phyloP scores from a whole-genome alignment of 164 flowering plant species.

The Pachysandra terminalis region DNA sequence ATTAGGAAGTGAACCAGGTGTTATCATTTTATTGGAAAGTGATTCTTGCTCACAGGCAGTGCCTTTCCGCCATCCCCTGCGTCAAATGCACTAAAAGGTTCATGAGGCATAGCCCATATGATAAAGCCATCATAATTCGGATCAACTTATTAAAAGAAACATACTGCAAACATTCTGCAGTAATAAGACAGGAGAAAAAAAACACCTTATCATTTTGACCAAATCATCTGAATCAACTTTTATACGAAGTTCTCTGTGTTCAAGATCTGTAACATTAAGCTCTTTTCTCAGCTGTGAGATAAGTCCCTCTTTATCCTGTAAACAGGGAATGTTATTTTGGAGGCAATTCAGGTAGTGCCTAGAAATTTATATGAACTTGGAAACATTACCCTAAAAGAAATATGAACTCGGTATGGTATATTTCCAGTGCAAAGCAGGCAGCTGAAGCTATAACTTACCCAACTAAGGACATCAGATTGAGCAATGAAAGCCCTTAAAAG shows the following conservation, averaged over 20 bases:
- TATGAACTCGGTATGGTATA: neutral
- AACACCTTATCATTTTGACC: slow-evolving; percentile 34
- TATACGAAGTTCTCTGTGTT: slow-evolving; percentile 33
- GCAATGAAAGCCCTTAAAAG: slow-evolving; percentile 42
- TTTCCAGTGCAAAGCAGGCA: neutral
- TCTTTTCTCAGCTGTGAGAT: slow-evolving; percentile 35
- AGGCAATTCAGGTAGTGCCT: neutral
- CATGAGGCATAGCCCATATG: neutral
- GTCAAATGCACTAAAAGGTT: slow-evolving; percentile 2
- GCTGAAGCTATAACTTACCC: slow-evolving; percentile 25
- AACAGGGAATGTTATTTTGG: neutral
- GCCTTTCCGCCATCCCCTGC: slow-evolving; percentile 29
- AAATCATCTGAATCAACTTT: slow-evolving; percentile 29
- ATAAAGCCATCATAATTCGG: neutral
- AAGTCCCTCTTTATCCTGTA: slow-evolving; percentile 35
- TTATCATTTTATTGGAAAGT: neutral
- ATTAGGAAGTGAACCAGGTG: slow-evolving; percentile 10
- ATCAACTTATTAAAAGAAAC: neutral
- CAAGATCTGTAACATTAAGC: slow-evolving; percentile 36
- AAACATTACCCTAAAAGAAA: neutral
- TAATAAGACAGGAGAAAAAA: neutral
- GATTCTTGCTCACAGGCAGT: slow-evolving; percentile 10
- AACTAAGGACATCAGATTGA: slow-evolving; percentile 36
- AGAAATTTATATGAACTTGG: too few species aligned
- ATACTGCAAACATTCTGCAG: neutral